A percentile compares a stretch with the other conserved stretches of the same genome.
Conservation (phyloP, 1,284 basidiomycete genomes). For the Ganoderma multipileum region DNA sequence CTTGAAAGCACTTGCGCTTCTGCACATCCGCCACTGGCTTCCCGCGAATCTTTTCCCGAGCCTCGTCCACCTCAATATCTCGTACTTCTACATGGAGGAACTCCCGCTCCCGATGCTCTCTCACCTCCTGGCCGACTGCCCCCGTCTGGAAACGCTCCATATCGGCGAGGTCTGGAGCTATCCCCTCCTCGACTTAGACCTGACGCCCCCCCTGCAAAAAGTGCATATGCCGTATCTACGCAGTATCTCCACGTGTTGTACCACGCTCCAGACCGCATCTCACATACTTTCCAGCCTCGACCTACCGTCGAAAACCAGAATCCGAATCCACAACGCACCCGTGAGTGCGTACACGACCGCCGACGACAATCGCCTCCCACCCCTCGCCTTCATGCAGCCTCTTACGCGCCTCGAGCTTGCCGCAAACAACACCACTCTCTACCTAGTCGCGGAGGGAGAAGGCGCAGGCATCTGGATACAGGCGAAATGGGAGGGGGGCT, state of each 20-base stretch:
- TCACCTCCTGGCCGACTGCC: conserved; percentile 15
- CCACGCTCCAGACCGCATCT: conserved; percentile 12
- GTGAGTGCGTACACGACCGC: conserved; percentile 14
- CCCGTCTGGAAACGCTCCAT: conserved; percentile 14
- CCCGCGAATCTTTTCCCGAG: conserved; percentile 21
- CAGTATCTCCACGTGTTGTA: conserved; percentile 16
- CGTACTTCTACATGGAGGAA: conserved; percentile 24
- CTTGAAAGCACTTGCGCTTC: conserved; percentile 16
- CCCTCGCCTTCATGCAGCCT: conserved; percentile 16
- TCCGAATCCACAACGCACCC: conserved; percentile 14
- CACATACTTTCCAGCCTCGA: conserved; percentile 10
- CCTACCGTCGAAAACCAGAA: conserved; percentile 6
- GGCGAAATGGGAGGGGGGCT: conserved; percentile 15
- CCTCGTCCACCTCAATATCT: conserved; percentile 22
- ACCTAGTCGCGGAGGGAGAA: conserved; percentile 18
- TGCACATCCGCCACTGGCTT: conserved; percentile 21
- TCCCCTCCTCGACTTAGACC: conserved; percentile 14
- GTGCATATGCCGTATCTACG: conserved; percentile 13
- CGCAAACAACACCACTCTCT: conserved; percentile 10
- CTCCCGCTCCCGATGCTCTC: conserved; percentile 17
- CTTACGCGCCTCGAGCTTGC: conserved; percentile 16
- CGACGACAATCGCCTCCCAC: conserved; percentile 11
- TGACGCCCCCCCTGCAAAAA: conserved; percentile 9
- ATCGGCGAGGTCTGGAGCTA: conserved; percentile 21
- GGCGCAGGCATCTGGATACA: conserved; percentile 18